Conservation (phyloP, 2,329 filamentous ascomycete genomes). For the Fusarium stilboides region DNA sequence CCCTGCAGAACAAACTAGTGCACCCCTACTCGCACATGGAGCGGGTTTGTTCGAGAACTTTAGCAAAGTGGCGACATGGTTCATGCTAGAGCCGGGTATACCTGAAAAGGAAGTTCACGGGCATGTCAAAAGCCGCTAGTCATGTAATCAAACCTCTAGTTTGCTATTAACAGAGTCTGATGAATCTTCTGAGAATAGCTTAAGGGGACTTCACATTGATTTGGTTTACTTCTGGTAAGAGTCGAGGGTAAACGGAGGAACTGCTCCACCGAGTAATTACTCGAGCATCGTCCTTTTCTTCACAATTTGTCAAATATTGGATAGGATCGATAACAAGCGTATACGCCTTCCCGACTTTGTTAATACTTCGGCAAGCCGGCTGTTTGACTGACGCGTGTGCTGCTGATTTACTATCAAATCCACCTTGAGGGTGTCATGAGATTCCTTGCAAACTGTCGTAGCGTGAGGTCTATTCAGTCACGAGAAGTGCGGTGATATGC, state of each 20-base stretch:
- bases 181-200: slow-evolving; percentile 33
- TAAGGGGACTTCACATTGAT: slow-evolving; percentile 4
- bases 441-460: not conserved
- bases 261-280: not conserved
- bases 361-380: slow-evolving; percentile 7
- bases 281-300: slow-evolving; percentile 10
- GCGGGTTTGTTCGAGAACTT: slow-evolving; percentile 23
- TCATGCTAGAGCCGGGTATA: slow-evolving; percentile 30
- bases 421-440: slow-evolving; percentile 1
- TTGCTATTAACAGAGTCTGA: slow-evolving; percentile 15
- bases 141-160: slow-evolving; percentile 32
- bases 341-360: slow-evolving; percentile 12
- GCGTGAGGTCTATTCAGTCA: not conserved
- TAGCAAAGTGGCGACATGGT: slow-evolving; percentile 35
- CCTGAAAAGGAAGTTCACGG: slow-evolving; percentile 38
- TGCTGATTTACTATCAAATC: slow-evolving; percentile 1
- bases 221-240: slow-evolving; percentile 26
- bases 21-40: slow-evolving; percentile 1
- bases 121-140: slow-evolving; percentile 34
- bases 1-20: slow-evolving; percentile 30
- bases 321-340: not conserved
- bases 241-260: slow-evolving; percentile 13
- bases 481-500: slow-evolving; percentile 1
- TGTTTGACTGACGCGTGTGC: slow-evolving; percentile 8
- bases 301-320: slow-evolving; percentile 1